Evolutionary conservation across 1,284 basidiomycete genomes (phyloP).

Genomic region (Rhodotorula glutinis): DNA sequence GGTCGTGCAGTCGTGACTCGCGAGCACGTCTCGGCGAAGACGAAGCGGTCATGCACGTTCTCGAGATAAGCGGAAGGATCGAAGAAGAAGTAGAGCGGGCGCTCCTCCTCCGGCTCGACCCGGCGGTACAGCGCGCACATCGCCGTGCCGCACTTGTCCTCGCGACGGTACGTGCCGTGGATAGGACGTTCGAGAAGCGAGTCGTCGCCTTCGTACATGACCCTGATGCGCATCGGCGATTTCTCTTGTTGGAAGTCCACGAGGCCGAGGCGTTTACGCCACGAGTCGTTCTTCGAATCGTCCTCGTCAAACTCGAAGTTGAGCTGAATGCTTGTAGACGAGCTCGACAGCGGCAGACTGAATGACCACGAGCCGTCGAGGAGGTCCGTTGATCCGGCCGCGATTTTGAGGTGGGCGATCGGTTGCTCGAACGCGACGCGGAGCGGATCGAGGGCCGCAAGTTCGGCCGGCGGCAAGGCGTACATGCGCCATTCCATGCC

Average conservation of each 20-base stretch:
- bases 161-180: constrained; percentile 70
- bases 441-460: constrained; percentile 70
- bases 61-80: constrained; percentile 79
- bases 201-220: constrained; percentile 53
- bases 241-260: constrained; percentile 64
- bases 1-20: constrained; percentile 75
- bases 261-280: constrained; percentile 81
- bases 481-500: constrained; percentile 79
- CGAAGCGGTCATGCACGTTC: constrained; percentile 67
- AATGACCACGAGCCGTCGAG: constrained; percentile 77
- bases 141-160: constrained; percentile 85
- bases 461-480: constrained; percentile 11
- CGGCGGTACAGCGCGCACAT: constrained; percentile 79
- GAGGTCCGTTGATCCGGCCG: constrained; percentile 50
- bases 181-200: constrained; percentile 69
- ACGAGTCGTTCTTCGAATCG: constrained; percentile 64
- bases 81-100: constrained; percentile 71
- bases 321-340: constrained; percentile 53
- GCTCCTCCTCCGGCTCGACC: constrained; percentile 52
- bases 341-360: constrained; percentile 64
- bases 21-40: constrained; percentile 73
- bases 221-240: constrained; percentile 65
- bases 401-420: constrained; percentile 66
- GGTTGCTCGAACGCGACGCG: constrained; percentile 71
- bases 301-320: constrained; percentile 62